Percentiles rank a stretch among this genome's conserved stretches.
Evolutionary conservation across 2,329 filamentous ascomycete species (phyloP).

Genomic region (Verticillium nubilum): DNA sequence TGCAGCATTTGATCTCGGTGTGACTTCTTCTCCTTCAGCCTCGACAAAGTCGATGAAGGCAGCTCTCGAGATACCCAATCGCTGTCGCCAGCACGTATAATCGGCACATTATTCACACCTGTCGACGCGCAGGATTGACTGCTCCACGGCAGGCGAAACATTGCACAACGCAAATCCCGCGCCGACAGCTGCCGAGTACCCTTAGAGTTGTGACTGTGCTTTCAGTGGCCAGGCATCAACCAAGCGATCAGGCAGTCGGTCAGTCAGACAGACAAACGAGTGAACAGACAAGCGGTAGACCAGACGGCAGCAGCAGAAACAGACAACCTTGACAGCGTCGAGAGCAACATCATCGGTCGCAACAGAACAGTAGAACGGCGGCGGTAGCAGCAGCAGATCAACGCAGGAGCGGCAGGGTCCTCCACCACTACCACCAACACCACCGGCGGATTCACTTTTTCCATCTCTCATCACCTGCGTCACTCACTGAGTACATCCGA

Average conservation of each 20-base stretch:
- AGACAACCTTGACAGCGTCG: constrained; percentile 2
- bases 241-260: not conserved
- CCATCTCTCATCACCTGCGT: constrained; percentile 8
- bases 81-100: constrained; percentile 9
- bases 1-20: constrained; percentile 4
- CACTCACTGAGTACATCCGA: not conserved
- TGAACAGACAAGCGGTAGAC: not conserved
- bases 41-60: constrained; percentile 18
- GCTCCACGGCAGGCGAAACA: constrained; percentile 11
- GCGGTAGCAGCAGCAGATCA: not conserved
- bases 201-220: not conserved
- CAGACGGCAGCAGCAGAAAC: constrained; percentile 3
- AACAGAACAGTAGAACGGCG: constrained; percentile 1
- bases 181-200: not conserved
- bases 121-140: constrained; percentile 7
- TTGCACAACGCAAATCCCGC: not conserved
- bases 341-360: not conserved
- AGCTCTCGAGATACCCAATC: constrained; percentile 11
- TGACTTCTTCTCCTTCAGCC: constrained; percentile 27
- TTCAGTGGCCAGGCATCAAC: not conserved
- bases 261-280: constrained; percentile 2
- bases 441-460: constrained; percentile 1
- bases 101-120: constrained; percentile 4
- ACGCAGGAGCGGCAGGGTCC: constrained; percentile 1
- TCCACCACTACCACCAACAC: not conserved